Evolutionary conservation across 2,329 filamentous ascomycete genomes (phyloP).

Genomic region (Colletotrichum lini): DNA sequence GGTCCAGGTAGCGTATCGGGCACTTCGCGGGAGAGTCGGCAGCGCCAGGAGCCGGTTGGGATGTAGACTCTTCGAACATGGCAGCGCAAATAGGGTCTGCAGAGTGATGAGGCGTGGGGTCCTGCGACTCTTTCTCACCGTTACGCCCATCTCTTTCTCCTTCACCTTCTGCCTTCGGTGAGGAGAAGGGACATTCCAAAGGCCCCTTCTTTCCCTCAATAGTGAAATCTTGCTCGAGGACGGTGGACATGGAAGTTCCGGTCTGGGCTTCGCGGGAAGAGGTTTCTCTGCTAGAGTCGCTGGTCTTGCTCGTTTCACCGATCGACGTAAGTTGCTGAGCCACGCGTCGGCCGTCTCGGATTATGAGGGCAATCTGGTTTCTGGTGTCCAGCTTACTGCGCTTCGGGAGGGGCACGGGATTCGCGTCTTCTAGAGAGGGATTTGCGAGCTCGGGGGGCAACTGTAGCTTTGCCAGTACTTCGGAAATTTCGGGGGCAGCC

Average conservation of each 20-base stretch:
- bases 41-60: slow-evolving; percentile 64
- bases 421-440: slow-evolving; percentile 62
- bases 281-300: slow-evolving; percentile 64
- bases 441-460: slow-evolving; percentile 68
- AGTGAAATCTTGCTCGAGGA: slow-evolving; percentile 91
- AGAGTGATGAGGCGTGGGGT: slow-evolving; percentile 63
- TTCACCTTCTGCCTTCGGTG: slow-evolving; percentile 47
- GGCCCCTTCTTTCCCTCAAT: slow-evolving; percentile 85
- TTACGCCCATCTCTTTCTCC: slow-evolving; percentile 19
- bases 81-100: slow-evolving; percentile 75
- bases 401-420: slow-evolving; percentile 68
- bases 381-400: slow-evolving; percentile 62
- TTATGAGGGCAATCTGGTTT: slow-evolving; percentile 74
- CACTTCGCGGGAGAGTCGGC: slow-evolving; percentile 76
- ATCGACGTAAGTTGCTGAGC: slow-evolving; percentile 67
- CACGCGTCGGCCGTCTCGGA: slow-evolving; percentile 74
- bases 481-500: slow-evolving; percentile 75
- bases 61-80: slow-evolving; percentile 73
- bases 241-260: slow-evolving; percentile 72
- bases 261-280: slow-evolving; percentile 60
- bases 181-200: slow-evolving; percentile 85
- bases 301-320: slow-evolving; percentile 66
- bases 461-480: slow-evolving; percentile 77
- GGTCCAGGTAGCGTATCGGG: slow-evolving; percentile 92
- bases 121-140: slow-evolving; percentile 44